Conservation (phyloP, 1,284 basidiomycete genomes). For the Amylostereum areolatum region DNA sequence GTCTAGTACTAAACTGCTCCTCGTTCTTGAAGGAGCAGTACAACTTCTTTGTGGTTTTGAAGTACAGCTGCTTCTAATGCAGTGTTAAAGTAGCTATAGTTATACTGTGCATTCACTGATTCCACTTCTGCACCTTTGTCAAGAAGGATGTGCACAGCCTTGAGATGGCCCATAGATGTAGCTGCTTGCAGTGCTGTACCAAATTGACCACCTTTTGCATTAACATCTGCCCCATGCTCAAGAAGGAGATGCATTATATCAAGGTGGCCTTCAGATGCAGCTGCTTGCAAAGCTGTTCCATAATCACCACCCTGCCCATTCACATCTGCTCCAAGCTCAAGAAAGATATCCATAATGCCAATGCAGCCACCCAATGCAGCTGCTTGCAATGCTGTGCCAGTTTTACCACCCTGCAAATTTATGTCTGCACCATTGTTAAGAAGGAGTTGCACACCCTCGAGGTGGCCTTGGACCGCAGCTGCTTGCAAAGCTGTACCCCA, state of each 20-base stretch:
- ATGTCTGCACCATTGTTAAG: neutral
- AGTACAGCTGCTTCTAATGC: no score
- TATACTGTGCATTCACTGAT: no score
- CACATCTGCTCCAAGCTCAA: neutral
- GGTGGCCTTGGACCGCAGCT: neutral
- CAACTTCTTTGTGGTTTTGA: no score
- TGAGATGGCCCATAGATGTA: neutral
- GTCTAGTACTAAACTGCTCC: no score
- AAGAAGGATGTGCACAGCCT: neutral
- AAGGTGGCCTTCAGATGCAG: neutral
- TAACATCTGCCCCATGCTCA: neutral
- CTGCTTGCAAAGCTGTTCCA: slow-evolving; percentile 1
- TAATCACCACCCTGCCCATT: neutral
- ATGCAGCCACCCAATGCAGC: neutral
- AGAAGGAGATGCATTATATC: neutral
- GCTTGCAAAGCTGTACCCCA: neutral
- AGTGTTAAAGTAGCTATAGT: no score
- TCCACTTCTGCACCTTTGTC: neutral
- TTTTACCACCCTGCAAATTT: neutral
- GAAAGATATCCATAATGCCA: neutral
- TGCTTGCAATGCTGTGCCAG: neutral
- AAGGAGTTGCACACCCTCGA: neutral
- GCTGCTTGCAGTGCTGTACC: neutral
- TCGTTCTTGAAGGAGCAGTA: no score
- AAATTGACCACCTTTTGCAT: neutral